phyloP scores from a whole-genome alignment of 225 moss, liverwort and hornwort species.

The Polytrichum formosum region DNA sequence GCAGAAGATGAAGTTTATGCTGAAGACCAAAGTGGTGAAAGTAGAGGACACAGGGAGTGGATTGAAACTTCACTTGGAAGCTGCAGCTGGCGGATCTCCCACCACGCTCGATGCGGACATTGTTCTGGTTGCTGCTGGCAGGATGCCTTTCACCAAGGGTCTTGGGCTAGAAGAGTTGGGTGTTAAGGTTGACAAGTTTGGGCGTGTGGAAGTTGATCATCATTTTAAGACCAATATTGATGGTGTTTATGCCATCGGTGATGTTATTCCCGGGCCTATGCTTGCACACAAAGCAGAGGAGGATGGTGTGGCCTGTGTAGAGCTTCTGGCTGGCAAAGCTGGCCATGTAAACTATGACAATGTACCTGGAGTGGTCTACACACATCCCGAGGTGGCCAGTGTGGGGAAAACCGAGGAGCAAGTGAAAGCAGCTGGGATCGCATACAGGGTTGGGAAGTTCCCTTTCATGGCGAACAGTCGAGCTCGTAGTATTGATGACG shows the following conservation, averaged over 20 bases:
- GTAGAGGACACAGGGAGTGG: conserved; percentile 59
- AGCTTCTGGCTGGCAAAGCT: conserved; percentile 86
- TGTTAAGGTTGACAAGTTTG: conserved; percentile 88
- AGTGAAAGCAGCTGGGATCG: conserved; percentile 77
- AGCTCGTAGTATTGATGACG: conserved; percentile 90
- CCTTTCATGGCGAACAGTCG: conserved; percentile 93
- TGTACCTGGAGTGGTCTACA: conserved; percentile 93
- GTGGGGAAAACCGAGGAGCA: conserved; percentile 98
- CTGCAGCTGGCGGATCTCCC: conserved; percentile 73
- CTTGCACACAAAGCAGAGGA: conserved; percentile 98
- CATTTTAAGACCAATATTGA: conserved; percentile 72
- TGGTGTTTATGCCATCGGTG: conserved; percentile 88
- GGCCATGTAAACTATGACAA: conserved; percentile 97
- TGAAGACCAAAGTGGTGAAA: conserved; percentile 86
- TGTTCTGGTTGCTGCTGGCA: conserved; percentile 86
- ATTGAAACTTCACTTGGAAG: conserved; percentile 69
- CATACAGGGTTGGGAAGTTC: conserved; percentile 91
- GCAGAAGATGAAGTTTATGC: conserved; percentile 72
- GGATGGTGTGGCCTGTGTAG: conserved; percentile 88
- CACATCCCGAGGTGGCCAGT: conserved; percentile 93
- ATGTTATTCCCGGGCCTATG: conserved; percentile 97
- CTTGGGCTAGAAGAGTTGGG: conserved; percentile 85
- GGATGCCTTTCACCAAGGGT: conserved; percentile 67
- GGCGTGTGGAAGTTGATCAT: conserved; percentile 84
- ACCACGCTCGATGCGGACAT: conserved; percentile 71